A percentile compares a stretch with the other conserved stretches of the same genome.
Conservation (phyloP, 441 rosid genomes). For the Gossypium davidsonii region DNA sequence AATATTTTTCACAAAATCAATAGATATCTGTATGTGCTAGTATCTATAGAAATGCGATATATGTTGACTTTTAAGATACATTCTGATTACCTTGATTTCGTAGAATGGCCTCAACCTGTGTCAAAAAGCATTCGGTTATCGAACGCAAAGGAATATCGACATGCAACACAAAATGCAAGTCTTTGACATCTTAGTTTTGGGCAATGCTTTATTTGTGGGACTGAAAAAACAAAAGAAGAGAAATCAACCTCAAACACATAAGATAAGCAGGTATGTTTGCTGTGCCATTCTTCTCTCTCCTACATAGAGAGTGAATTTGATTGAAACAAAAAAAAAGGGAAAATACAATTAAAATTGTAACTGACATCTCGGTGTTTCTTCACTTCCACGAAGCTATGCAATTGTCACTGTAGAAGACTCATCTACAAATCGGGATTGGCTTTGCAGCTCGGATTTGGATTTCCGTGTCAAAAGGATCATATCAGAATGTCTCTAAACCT, state of each 20-base stretch:
- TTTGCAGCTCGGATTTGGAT: constrained; percentile 15
- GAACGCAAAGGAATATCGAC: not conserved
- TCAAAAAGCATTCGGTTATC: not conserved
- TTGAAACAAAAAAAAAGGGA: not conserved
- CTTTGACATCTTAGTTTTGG: not conserved
- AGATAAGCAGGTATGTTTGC: not conserved
- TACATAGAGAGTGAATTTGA: not conserved
- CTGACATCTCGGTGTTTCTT: constrained; percentile 10
- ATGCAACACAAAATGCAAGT: not conserved
- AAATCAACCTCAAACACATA: not conserved
- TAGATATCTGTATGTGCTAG: no score
- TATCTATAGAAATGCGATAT: no score
- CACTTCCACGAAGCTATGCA: constrained; percentile 13
- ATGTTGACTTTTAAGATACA: no score
- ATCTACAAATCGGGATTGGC: constrained; percentile 33
- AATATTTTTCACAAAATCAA: no score
- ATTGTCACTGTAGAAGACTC: constrained; percentile 6
- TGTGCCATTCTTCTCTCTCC: not conserved
- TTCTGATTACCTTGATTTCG: no score
- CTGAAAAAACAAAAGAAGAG: no score
- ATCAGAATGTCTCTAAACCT: constrained; percentile 22
- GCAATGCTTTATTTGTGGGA: not conserved
- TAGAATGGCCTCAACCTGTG: not conserved
- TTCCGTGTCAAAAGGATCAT: constrained; percentile 10
- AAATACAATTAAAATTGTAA: not conserved